A percentile compares a stretch with the other conserved stretches of the same genome.
Evolutionary conservation across 1,284 basidiomycete species (phyloP).

Genomic region (Irpex rosettiformis): DNA sequence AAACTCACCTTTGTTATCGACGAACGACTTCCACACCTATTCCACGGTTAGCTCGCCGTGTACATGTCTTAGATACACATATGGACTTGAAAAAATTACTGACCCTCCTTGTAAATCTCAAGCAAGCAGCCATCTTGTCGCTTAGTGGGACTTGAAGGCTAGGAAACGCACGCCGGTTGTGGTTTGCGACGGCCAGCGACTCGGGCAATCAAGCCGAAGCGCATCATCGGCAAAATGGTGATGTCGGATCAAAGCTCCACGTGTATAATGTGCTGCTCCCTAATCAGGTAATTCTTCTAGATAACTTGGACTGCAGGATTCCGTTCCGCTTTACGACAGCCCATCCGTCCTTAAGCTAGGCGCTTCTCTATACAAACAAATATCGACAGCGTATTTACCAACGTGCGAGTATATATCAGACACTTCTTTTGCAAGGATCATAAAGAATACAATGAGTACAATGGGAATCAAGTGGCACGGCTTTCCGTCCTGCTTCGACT

Average conservation of each 20-base stretch:
- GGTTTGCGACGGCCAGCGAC: too few relatives aligned
- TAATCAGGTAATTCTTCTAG: neutral
- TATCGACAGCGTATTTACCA: neutral
- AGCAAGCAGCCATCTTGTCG: constrained; percentile 52
- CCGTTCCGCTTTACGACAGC: too few relatives aligned
- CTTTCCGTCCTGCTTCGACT: neutral
- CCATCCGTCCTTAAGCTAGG: too few relatives aligned
- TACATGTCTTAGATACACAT: too few relatives aligned
- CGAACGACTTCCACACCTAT: constrained; percentile 81
- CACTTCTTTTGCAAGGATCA: neutral
- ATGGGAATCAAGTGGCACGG: too few relatives aligned
- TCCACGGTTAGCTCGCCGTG: constrained; percentile 3
- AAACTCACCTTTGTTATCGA: constrained; percentile 69
- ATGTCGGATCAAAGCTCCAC: neutral
- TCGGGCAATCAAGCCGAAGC: neutral
- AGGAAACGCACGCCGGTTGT: too few relatives aligned
- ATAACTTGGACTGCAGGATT: neutral
- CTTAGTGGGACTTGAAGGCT: neutral
- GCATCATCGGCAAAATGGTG: neutral
- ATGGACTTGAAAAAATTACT: too few relatives aligned
- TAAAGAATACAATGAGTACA: neutral
- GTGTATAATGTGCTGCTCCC: neutral
- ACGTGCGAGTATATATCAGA: neutral
- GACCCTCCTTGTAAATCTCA: constrained; percentile 63
- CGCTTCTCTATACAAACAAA: too few relatives aligned